Conservation (phyloP, 2,329 filamentous ascomycete genomes). For the Fusarium sp. region DNA sequence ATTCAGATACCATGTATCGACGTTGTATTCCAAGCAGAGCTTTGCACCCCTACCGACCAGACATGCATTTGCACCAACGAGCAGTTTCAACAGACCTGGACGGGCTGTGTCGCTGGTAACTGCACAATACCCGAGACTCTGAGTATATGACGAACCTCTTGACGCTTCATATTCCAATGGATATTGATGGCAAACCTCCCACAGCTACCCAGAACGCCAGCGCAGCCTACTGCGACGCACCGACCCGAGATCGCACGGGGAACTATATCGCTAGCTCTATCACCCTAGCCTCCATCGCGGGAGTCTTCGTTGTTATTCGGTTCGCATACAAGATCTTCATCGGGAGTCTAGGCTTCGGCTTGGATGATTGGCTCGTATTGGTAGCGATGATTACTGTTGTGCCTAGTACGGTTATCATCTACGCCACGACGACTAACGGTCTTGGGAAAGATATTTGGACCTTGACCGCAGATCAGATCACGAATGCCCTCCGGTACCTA, state of each 20-base stretch:
- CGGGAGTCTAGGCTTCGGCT: not conserved
- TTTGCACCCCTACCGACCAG: not conserved
- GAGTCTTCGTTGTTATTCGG: not conserved
- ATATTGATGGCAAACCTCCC: not conserved
- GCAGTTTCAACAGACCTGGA: not conserved
- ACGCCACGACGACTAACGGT: not conserved
- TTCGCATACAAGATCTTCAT: not conserved
- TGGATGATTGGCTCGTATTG: conserved; percentile 1
- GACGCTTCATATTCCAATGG: not conserved
- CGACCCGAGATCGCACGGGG: not conserved
- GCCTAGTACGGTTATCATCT: not conserved
- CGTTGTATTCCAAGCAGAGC: too few relatives aligned
- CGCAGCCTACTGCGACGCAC: not conserved
- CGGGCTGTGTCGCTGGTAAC: not conserved
- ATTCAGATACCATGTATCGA: too few relatives aligned
- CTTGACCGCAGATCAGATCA: conserved; percentile 57
- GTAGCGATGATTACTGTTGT: not conserved
- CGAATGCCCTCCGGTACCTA: conserved; percentile 55
- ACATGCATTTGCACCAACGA: not conserved
- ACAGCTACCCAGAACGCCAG: not conserved
- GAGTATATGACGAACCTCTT: not conserved
- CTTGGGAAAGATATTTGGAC: conserved; percentile 61
- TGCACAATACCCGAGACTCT: conserved; percentile 2
- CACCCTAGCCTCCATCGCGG: not conserved
- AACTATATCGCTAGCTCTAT: not conserved